Evolutionary conservation across 192 early-diverging fungal species (phyloP).

Genomic region (Linderina pennispora): DNA sequence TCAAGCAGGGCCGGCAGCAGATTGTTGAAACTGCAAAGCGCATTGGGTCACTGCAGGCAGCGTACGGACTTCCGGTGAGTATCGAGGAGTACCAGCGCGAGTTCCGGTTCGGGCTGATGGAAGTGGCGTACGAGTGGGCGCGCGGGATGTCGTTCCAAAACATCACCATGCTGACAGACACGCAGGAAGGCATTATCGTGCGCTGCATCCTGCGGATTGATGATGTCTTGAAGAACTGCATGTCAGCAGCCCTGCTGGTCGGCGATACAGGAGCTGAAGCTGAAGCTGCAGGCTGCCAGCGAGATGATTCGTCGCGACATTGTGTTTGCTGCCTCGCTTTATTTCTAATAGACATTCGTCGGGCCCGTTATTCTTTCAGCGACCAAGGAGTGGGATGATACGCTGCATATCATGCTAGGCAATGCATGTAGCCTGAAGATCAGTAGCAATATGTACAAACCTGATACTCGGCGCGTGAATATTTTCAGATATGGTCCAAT

Average conservation of each 20-base stretch:
- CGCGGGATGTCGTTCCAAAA: constrained; percentile 84
- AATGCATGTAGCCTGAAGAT: too few relatives aligned
- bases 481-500: too few relatives aligned
- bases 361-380: too few relatives aligned
- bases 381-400: neutral
- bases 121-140: constrained; percentile 99
- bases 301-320: constrained; percentile 88
- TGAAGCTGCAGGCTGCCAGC: constrained; percentile 88
- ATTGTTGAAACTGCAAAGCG: constrained; percentile 62
- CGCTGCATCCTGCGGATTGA: constrained; percentile 89
- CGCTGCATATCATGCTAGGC: too few relatives aligned
- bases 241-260: constrained; percentile 77
- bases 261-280: constrained; percentile 80
- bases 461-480: too few relatives aligned
- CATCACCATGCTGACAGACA: constrained; percentile 89
- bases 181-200: constrained; percentile 92
- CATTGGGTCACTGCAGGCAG: constrained; percentile 68
- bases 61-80: constrained; percentile 56
- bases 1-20: constrained; percentile 49
- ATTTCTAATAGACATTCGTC: too few relatives aligned
- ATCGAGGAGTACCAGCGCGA: constrained; percentile 42
- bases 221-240: constrained; percentile 88
- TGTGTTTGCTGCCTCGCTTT: constrained; percentile 92
- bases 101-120: constrained; percentile 84
- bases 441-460: too few relatives aligned